Percentiles rank a stretch among this genome's conserved stretches.
phyloP scores from a whole-genome alignment of 1,284 basidiomycete species.

The Rhizoctonia solani region DNA sequence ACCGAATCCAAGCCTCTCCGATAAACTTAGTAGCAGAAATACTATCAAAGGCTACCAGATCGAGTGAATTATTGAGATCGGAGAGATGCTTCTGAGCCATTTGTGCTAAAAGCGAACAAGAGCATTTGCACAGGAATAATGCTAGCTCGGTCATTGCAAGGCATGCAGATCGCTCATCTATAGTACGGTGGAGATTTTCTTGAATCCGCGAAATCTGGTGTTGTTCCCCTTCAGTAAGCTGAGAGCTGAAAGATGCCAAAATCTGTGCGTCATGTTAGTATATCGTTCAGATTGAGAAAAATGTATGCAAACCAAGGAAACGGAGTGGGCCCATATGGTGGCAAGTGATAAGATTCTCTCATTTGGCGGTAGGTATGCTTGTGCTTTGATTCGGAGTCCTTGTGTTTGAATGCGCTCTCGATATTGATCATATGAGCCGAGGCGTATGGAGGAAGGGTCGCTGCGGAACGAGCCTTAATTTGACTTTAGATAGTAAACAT shows the following conservation, averaged over 20 bases:
- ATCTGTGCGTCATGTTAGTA: neutral
- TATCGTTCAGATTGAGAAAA: neutral
- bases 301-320: neutral
- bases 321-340: conserved; percentile 13
- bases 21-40: neutral
- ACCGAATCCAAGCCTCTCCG: conserved; percentile 58
- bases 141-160: neutral
- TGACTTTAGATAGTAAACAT: neutral
- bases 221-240: neutral
- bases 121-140: neutral
- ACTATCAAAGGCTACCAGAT: neutral
- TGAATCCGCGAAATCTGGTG: neutral
- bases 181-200: neutral
- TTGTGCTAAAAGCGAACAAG: neutral
- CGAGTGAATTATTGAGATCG: neutral
- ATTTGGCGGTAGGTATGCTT: neutral
- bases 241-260: conserved; percentile 8
- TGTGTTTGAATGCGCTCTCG: neutral
- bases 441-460: neutral
- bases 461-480: neutral
- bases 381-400: conserved; percentile 1
- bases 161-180: neutral
- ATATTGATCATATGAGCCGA: conserved; percentile 8
- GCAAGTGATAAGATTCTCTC: conserved; percentile 16
- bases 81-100: conserved; percentile 10